Evolutionary conservation across 441 rosid species (phyloP).

Genomic region (Populus hybrid): DNA sequence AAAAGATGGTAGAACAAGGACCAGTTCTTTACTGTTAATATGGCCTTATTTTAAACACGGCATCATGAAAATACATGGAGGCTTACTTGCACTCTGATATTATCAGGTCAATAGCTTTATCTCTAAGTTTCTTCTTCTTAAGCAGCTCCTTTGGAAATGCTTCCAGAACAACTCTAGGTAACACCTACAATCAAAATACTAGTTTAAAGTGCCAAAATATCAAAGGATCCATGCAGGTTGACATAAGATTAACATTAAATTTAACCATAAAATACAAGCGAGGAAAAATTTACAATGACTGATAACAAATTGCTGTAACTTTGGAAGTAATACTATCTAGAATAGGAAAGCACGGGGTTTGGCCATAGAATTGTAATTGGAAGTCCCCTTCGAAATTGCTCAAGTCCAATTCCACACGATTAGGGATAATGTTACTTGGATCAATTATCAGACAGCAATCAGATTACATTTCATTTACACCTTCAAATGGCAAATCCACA

Average conservation of each 20-base stretch:
- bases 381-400: neutral
- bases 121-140: constrained; percentile 64
- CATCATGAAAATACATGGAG: neutral
- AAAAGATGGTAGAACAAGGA: neutral
- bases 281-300: neutral
- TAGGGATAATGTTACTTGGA: neutral
- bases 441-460: neutral
- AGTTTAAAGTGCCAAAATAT: constrained; percentile 4
- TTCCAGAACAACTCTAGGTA: constrained; percentile 94
- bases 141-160: constrained; percentile 71
- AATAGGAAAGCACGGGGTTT: neutral
- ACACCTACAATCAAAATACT: constrained; percentile 36
- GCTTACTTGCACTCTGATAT: constrained; percentile 87
- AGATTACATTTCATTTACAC: neutral
- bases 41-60: neutral
- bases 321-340: neutral
- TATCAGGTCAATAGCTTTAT: constrained; percentile 66
- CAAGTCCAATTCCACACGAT: neutral
- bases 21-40: neutral
- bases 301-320: too few species aligned
- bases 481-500: constrained; percentile 6
- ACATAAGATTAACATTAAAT: constrained; percentile 8
- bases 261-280: neutral
- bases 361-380: neutral
- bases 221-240: neutral